phyloP scores from a whole-genome alignment of 345 rosid genomes.

The Mangifera indica region DNA sequence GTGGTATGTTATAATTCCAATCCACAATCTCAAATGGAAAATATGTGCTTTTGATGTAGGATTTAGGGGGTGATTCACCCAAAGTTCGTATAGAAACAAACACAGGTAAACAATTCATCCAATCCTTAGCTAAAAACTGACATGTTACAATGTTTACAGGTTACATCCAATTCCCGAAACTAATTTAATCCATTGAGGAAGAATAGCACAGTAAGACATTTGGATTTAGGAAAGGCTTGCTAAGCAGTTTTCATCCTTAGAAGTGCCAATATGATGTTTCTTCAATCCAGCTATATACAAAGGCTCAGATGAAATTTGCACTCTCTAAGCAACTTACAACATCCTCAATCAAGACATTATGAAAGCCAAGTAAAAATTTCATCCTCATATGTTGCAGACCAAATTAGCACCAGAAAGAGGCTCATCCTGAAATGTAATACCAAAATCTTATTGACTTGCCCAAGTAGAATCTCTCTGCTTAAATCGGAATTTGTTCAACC shows the following conservation, averaged over 20 bases:
- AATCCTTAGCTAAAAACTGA: background rate
- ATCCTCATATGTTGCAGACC: conserved; percentile 11
- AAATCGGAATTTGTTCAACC: background rate
- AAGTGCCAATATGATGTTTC: background rate
- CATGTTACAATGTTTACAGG: background rate
- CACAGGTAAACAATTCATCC: background rate
- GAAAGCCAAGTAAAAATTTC: conserved; percentile 10
- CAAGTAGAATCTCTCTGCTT: background rate
- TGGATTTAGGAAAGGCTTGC: no score
- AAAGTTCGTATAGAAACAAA: no score
- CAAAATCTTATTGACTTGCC: background rate
- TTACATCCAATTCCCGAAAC: background rate
- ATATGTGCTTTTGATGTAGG: no score
- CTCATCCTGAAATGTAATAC: conserved; percentile 18
- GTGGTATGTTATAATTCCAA: no score
- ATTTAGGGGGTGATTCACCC: no score
- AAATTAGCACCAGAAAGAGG: conserved; percentile 12
- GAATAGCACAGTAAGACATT: background rate
- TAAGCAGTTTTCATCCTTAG: background rate
- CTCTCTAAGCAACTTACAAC: conserved; percentile 21
- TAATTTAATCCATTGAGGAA: background rate
- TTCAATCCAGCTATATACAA: background rate
- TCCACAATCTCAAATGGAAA: no score
- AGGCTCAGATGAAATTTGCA: background rate
- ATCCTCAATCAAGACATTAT: conserved; percentile 12